Evolutionary conservation across 78 protist species (phyloP), one percentile per base, ranked within the genome.

Genomic region (Dictyostelium firmibasis): DNA sequence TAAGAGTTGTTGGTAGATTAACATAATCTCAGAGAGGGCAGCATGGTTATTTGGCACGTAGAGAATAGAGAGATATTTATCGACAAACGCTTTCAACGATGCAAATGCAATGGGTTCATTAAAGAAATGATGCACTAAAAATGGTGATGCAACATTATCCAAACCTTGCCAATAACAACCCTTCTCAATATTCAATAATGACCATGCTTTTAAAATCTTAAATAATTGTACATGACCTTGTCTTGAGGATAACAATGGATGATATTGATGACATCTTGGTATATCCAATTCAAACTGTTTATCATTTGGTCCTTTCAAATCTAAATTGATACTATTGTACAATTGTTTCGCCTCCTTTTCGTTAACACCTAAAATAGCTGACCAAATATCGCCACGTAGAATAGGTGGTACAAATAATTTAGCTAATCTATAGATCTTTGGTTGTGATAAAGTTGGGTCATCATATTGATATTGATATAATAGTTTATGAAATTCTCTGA

Each of bases 211-310:
- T 38, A 96, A 69, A 6, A 96, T 38, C 13, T 95, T 60, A 47
- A 43, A 82, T 25, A 84, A 23, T 69, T 85, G 92, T 4, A 5
- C 1, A 57, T 85, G 97, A 77, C 96, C 99, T 13, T 23, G 77
- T 18, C 92, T 70, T 10, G 97, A 67, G 3, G 97, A 72, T 35
- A 98, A 74, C 5, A 91, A 14, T 27, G 78, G 74, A 87, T 96
- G 81, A 88, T 98, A 98, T 69, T 98, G 99, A 50, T 98, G 99
- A 67, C 99, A 98, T 20, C 99, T 87, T 27, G 98, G 99, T 27
- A 98, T 95, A 94, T 98, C 99, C 35, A 96, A 84, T 31, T 96
- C 98, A 23, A 98, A 91, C 53, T 97, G 97, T 23, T 85, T 89
- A 76, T 97, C 98, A 35, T 53, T 64, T 18, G 92, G 81, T 9